Base-by-base conservation (phyloP, 164 flowering plant species). In the Houttuynia cordata region DNA sequence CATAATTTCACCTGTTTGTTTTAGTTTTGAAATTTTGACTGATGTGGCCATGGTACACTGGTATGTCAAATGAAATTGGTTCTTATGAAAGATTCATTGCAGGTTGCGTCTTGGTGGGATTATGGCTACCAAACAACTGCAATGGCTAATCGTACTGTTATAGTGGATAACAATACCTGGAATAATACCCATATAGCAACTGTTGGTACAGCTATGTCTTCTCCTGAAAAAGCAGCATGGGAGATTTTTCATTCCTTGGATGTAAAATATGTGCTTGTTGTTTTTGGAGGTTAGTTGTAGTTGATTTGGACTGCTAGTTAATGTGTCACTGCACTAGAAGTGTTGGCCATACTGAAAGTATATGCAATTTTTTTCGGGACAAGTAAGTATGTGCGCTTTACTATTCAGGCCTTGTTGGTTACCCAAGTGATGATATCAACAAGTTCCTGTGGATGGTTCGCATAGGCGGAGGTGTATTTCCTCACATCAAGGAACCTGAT, bases 71-170 rank as follows among this genome's bases (percentile, higher is more conserved):
- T 41, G 19, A 49, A 0, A 15, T 22, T 7, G 24, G 50, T 45
- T 54, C 60, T 60, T 20, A 34, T 4, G 18, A 54, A 13, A 19
- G 47, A 10, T 22, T 61, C 51, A 37, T 69, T 80, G 69, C 78
- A 94, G 99, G 97, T 94, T 80, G 97, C 97, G 58, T 91, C 97
- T 52, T 91, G 99, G 99, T 94, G 99, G 99, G 99, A 91, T 64
- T 91, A 94, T 69, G 99, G 99, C 57, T 94, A 94, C 68, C 99
- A 94, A 76, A 94, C 96, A 60, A 91, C 99, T 60, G 99, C 99
- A 12, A 94, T 94, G 97, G 99, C 97, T 34, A 94, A 94, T 68
- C 88, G 99, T 20, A 91, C 97, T 49, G 99, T 91, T 34, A 85
- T 94, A 67, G 99, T 94, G 69, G 99, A 94, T 71, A 94, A 91